These are phyloP conservation scores for Cylindrodendrum hubeiense DNA, from an alignment of 2,329 filamentous ascomycete genomes.

Conservation along the genomic window DNA sequence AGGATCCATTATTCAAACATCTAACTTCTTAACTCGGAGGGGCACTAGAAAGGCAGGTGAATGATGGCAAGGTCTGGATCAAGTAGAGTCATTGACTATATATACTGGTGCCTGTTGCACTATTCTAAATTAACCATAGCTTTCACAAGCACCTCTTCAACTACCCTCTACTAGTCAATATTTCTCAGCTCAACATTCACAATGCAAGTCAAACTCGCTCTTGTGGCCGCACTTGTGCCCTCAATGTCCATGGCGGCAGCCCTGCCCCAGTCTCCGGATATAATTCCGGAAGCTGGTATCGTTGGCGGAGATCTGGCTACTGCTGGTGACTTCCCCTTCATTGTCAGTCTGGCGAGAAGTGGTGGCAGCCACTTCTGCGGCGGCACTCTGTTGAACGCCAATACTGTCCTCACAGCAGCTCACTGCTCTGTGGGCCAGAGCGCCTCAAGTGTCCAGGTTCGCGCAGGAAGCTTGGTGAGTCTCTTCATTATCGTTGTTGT, in stretches of 20 bases:
- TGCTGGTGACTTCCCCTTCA: slow-evolving; percentile 48
- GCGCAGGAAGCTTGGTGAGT: slow-evolving; percentile 44
- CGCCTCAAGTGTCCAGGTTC: slow-evolving; percentile 37
- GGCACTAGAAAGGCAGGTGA: not conserved
- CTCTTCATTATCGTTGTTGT: not conserved
- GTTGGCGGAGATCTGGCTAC: slow-evolving; percentile 43
- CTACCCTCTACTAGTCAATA: slow-evolving; percentile 2
- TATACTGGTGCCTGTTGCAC: not conserved
- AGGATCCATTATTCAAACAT: not conserved
- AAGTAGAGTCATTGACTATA: not conserved
- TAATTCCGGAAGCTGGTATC: slow-evolving; percentile 26
- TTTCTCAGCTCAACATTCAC: not conserved
- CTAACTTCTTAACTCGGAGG: not conserved
- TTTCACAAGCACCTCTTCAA: slow-evolving; percentile 14
- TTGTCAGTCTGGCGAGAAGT: slow-evolving; percentile 40
- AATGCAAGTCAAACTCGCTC: slow-evolving; percentile 31
- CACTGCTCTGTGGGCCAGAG: slow-evolving; percentile 43
- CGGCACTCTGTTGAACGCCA: slow-evolving; percentile 46
- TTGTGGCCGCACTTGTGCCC: slow-evolving; percentile 18
- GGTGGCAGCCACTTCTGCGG: slow-evolving; percentile 43
- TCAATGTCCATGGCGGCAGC: slow-evolving; percentile 28
- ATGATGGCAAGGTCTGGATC: not conserved
- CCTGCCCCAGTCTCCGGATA: slow-evolving; percentile 20
- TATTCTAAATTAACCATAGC: not conserved
- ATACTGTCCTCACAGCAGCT: slow-evolving; percentile 49